These are phyloP conservation scores for Solanum stenotomum DNA, from an alignment of 257 asterid genomes.

Conservation along the genomic window DNA sequence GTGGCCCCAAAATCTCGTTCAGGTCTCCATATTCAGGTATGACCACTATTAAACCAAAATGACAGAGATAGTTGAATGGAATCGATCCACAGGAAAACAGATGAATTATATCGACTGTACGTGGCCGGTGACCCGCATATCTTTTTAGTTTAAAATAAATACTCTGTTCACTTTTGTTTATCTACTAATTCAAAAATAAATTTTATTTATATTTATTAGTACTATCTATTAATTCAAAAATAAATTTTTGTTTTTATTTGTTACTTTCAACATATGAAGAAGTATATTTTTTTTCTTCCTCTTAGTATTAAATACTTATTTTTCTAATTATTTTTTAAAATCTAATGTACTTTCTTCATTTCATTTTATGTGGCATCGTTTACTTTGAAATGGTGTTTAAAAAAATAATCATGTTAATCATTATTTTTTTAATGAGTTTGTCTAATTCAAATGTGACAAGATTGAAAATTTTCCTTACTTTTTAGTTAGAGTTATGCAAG, in stretches of 20 bases:
- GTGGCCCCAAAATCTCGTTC: constrained; percentile 98
- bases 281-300: neutral
- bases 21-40: constrained; percentile 87
- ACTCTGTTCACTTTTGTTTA: too few relatives aligned
- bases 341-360: neutral
- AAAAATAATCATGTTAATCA: too few relatives aligned
- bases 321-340: too few relatives aligned
- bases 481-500: too few relatives aligned
- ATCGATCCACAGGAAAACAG: neutral
- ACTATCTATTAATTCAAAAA: too few relatives aligned
- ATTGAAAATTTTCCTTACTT: neutral
- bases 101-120: neutral
- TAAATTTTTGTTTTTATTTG: too few relatives aligned
- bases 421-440: neutral
- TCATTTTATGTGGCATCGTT: neutral
- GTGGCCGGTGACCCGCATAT: neutral
- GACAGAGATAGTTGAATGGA: neutral
- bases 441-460: neutral
- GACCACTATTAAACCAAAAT: neutral
- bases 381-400: neutral
- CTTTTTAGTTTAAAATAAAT: neutral
- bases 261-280: neutral
- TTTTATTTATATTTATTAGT: too few relatives aligned
- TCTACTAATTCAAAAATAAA: too few relatives aligned
- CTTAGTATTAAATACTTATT: too few relatives aligned